phyloP scores from a whole-genome alignment of 148 eudicot genomes.

The Amaranthus cruentus region DNA sequence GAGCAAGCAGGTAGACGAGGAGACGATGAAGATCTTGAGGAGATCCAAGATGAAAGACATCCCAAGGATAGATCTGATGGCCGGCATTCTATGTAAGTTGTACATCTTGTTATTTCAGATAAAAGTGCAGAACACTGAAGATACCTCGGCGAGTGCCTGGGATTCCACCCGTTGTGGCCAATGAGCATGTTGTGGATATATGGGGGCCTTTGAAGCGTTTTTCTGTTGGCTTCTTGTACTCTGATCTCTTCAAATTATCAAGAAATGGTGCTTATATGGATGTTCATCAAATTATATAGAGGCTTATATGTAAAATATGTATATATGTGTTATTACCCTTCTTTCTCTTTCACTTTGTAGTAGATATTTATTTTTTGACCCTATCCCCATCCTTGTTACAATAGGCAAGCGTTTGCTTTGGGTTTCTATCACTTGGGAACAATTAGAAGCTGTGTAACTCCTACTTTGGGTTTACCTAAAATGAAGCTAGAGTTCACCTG shows the following conservation, averaged over 20 bases:
- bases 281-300: constrained; percentile 19
- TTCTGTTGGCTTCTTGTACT: neutral
- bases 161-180: constrained; percentile 2
- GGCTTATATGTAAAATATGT: constrained; percentile 21
- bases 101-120: neutral
- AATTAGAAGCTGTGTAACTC: neutral
- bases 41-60: constrained; percentile 81
- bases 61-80: constrained; percentile 52
- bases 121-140: neutral
- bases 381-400: neutral
- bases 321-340: constrained; percentile 10
- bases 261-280: constrained; percentile 15
- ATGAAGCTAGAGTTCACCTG: no score
- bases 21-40: constrained; percentile 86
- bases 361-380: neutral
- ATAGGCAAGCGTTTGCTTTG: constrained; percentile 1
- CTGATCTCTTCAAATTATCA: neutral
- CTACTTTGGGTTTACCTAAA: no score
- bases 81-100: constrained; percentile 64
- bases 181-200: neutral
- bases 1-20: constrained; percentile 93
- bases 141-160: neutral
- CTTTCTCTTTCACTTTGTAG: no score
- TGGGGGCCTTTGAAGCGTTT: constrained; percentile 2
- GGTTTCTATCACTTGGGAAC: neutral